Base-by-base conservation (phyloP, 106 monocot species). In the Phalaenopsis aphrodite region DNA sequence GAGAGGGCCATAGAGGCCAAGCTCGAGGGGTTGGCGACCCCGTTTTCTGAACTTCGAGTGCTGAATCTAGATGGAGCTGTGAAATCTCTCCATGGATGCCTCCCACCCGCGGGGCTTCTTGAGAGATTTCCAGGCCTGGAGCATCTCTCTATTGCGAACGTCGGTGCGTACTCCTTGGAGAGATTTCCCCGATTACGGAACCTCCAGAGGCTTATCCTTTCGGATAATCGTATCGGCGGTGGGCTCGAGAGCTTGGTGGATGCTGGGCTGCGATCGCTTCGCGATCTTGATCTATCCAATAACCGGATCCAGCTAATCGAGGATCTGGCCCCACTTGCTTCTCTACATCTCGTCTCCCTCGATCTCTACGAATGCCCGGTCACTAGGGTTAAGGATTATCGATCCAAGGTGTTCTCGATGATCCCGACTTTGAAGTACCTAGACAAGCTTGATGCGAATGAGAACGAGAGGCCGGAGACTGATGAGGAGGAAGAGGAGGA, bases 281-380 rank as follows among this genome's bases (percentile, higher is more conserved):
- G 98, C 18, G 98, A 94, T 82, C 92, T 98, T 23, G 98, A 98
- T 81, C 87, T 98, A 24, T 92, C 91, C 57, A 97, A 97, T 78
- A 97, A 97, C 64, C 85, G 94, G 83, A 97, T 97, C 85, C 92
- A 92, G 84, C 83, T 41, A 24, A n/a, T 97, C 0, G 97, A 92
- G 77, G 97, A 94, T 56, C 87, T 97, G 30, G 88, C 87, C 2
- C 97, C 97, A 16, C 92, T 97, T n/a, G 88, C 97, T 1, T 49
- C 24, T 55, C 84, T 94, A 9, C 84, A 83, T 21, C 92, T 97
- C 14, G 90, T 94, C 8, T 97, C 97, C 24, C 84, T 97, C 56
- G 97, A 97, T 82, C 86, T 97, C 15, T 97, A 97, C 76, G 94
- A 94, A 88, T 97, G 97, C 69, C 97, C 97, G 2, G 94, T 97